These are phyloP conservation scores for Podila minutissima DNA, from an alignment of 192 early-diverging fungal species.

Conservation along the genomic window DNA sequence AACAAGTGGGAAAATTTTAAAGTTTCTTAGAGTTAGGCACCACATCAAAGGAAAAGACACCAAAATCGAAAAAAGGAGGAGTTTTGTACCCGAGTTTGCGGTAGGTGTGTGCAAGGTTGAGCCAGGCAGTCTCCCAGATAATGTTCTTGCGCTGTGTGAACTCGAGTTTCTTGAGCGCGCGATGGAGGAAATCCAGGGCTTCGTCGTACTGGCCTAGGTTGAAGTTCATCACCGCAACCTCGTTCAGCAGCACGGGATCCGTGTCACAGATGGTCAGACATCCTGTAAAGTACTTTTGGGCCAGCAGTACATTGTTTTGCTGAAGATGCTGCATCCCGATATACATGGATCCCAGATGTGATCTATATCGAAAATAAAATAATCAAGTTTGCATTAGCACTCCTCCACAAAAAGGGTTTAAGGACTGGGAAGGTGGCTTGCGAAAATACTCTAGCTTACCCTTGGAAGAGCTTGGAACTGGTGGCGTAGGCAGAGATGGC, in stretches of 20 bases:
- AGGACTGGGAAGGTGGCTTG: too few relatives aligned
- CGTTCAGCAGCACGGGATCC: slow-evolving; percentile 79
- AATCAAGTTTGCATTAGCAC: background rate
- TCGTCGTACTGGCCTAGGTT: slow-evolving; percentile 56
- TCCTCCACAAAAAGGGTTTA: background rate
- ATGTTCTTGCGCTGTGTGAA: slow-evolving; percentile 52
- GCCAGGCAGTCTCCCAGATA: slow-evolving; percentile 70
- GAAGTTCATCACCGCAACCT: slow-evolving; percentile 72
- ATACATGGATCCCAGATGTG: slow-evolving; percentile 75
- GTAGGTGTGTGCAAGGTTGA: slow-evolving; percentile 76
- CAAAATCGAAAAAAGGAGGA: background rate
- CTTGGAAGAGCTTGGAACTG: slow-evolving; percentile 68
- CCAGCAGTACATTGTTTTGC: slow-evolving; percentile 63
- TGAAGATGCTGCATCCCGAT: slow-evolving; percentile 83
- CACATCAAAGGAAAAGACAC: background rate
- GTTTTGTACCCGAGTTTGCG: slow-evolving; percentile 63
- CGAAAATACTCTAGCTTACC: slow-evolving; percentile 55
- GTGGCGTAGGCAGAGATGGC: slow-evolving; percentile 80
- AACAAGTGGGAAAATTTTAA: background rate
- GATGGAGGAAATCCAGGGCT: slow-evolving; percentile 64
- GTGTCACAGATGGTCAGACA: slow-evolving; percentile 62
- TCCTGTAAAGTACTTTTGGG: slow-evolving; percentile 66
- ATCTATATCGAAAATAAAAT: slow-evolving; percentile 42
- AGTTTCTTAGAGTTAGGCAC: background rate
- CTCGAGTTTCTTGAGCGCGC: slow-evolving; percentile 61